Evolutionary conservation across 78 protist species (phyloP), one percentile per base, ranked within the genome.

Genomic region (Dictyostelium citrinum): DNA sequence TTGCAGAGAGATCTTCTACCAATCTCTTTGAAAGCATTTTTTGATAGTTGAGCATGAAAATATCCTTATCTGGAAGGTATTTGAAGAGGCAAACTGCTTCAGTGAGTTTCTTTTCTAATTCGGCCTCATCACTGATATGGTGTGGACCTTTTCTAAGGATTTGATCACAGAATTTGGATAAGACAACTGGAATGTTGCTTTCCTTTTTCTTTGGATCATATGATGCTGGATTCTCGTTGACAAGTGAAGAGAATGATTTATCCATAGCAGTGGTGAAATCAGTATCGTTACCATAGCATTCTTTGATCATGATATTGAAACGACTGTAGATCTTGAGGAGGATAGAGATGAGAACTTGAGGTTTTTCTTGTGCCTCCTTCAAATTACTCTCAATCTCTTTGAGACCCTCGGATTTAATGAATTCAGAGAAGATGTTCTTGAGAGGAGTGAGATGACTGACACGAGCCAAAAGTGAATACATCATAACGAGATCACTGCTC

Each of bases 51-150:
- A 92, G 41, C 96, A 92, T 92, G 81, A 92, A 92, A 37, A 92
- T 85, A 81, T 92, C 96, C n/a, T 92, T 92, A 43, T 92, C 96
- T 76, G 96, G 96, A 11, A 92, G 81, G 81, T 92, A 92, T n/a
- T 60, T 83, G 37, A 92, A 92, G 74, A 92, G 84, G 61, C 93
- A 79, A 35, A 92, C 96, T 9, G 91, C 90, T 39, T 92, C 96
- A 1, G 83, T 41, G 6, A 81, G 37, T 67, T 84, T 92, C 83
- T 64, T 37, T 76, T 92, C 96, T 58, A 92, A 51, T 37, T 92
- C 96, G 3, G 74, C 81, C 46, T 92, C 96, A 43, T 92, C 96
- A 80, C 58, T 31, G 68, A 92, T 92, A 58, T 92, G 88, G 20
- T 79, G 49, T 82, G 96, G 90, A 78, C 96, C 96, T 45, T 81